A percentile compares a stretch with the other conserved stretches of the same genome.
Evolutionary conservation across 2,329 filamentous ascomycete genomes (phyloP).

Genomic region (Paradendryphiella salina): DNA sequence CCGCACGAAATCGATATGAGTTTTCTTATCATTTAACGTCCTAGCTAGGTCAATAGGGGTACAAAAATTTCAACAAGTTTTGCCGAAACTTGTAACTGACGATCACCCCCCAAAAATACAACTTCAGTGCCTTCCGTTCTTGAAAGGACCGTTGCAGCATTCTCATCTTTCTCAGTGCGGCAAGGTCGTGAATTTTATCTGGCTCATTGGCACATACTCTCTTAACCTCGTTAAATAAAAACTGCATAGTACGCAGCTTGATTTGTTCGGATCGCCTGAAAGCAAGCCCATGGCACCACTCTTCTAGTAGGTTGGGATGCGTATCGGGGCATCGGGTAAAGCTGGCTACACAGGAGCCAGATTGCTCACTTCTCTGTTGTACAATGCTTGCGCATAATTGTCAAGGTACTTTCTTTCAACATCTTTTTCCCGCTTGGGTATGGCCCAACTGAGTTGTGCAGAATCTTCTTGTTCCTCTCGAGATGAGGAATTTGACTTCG

Average conservation of each 20-base stretch:
- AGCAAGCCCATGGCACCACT: not conserved
- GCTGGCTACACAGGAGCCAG: conserved; percentile 1
- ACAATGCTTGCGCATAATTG: conserved; percentile 8
- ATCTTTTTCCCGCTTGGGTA: conserved; percentile 2
- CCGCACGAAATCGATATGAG: conserved; percentile 7
- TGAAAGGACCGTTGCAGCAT: conserved; percentile 7
- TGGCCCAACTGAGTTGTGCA: conserved; percentile 1
- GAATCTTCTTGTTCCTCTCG: not conserved
- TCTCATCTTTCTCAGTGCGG: not conserved
- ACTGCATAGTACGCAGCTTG: conserved; percentile 4
- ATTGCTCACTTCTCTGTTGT: not conserved
- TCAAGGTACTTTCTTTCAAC: not conserved
- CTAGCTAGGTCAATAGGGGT: not conserved
- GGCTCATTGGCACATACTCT: not conserved
- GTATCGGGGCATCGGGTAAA: conserved; percentile 7
- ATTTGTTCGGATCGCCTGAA: not conserved
- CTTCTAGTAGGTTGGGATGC: conserved; percentile 9
- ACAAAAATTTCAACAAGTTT: not conserved
- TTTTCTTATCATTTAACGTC: not conserved
- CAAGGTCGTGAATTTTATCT: not conserved
- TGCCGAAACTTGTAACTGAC: conserved; percentile 12
- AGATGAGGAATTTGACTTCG: not conserved
- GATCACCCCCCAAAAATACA: conserved; percentile 1
- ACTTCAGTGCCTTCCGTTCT: not conserved
- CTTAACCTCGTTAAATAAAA: conserved; percentile 15